These are phyloP conservation scores for Paecilomyces variotii DNA, from an alignment of 2,329 filamentous ascomycete species.

Conservation along the genomic window DNA sequence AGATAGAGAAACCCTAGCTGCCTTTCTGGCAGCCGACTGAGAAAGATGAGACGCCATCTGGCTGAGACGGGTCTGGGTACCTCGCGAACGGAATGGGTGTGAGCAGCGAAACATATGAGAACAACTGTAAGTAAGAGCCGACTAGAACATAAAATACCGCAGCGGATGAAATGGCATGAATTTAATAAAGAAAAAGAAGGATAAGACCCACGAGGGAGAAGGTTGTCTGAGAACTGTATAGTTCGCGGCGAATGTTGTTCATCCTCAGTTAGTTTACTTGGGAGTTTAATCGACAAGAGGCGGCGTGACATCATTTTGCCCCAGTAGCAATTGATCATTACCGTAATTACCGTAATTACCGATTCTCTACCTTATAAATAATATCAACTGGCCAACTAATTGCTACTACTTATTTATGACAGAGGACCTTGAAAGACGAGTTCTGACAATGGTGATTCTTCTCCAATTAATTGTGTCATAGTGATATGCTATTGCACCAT, in stretches of 20 bases:
- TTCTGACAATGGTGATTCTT: not conserved
- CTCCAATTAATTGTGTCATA: not conserved
- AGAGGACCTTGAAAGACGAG: no score
- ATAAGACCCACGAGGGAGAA: no score
- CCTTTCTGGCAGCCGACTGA: slow-evolving; percentile 8
- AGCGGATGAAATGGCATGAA: not conserved
- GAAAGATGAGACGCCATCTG: slow-evolving; percentile 41
- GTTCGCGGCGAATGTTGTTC: not conserved
- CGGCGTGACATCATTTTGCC: not conserved
- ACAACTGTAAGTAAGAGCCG: not conserved
- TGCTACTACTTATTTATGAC: no score
- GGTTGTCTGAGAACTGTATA: not conserved
- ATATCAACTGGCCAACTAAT: no score
- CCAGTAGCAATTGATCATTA: not conserved
- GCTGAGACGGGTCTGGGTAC: slow-evolving; percentile 24
- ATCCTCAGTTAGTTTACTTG: not conserved
- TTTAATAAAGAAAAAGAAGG: not conserved
- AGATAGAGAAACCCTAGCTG: slow-evolving; percentile 28
- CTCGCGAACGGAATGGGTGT: slow-evolving; percentile 8
- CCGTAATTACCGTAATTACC: not conserved
- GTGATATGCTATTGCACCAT: not conserved
- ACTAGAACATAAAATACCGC: not conserved
- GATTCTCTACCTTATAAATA: not conserved
- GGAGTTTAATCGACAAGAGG: not conserved
- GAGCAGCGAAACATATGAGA: slow-evolving; percentile 17